Conservation (phyloP, 495 filamentous ascomycete species). For the Aeminium ludgeri region DNA sequence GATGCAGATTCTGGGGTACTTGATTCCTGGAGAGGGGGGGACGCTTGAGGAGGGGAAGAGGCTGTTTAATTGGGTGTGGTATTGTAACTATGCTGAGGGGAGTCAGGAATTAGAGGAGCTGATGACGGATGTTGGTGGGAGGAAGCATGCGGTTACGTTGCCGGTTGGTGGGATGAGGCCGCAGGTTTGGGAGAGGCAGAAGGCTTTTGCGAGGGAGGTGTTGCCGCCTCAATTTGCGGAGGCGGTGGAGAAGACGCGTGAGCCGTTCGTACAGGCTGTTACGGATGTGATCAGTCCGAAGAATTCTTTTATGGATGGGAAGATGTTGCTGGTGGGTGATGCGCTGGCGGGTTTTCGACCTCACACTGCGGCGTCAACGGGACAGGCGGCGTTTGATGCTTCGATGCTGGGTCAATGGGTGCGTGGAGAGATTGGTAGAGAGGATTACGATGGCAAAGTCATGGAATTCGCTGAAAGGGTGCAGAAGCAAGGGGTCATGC, state of each 20-base stretch:
- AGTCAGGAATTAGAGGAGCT: slow-evolving; percentile 11
- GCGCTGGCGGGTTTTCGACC: slow-evolving; percentile 16
- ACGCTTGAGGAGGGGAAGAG: slow-evolving; percentile 30
- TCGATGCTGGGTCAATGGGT: slow-evolving; percentile 10
- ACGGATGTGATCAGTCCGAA: slow-evolving; percentile 11
- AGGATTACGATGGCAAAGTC: slow-evolving; percentile 28
- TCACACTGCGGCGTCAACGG: slow-evolving; percentile 15
- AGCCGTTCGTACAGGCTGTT: slow-evolving; percentile 17
- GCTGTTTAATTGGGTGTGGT: slow-evolving; percentile 42
- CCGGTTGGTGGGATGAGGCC: slow-evolving; percentile 13
- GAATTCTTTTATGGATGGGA: slow-evolving; percentile 13
- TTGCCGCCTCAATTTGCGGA: slow-evolving; percentile 16
- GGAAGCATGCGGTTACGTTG: slow-evolving; percentile 12
- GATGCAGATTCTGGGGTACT: slow-evolving; percentile 33
- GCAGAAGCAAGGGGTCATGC: slow-evolving; percentile 28
- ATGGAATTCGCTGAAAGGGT: slow-evolving; percentile 30
- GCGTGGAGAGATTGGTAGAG: slow-evolving; percentile 21
- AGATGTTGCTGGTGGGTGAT: slow-evolving; percentile 17
- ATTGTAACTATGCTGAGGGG: slow-evolving; percentile 32
- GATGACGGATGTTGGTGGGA: slow-evolving; percentile 14
- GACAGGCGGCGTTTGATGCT: slow-evolving; percentile 18
- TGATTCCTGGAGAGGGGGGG: slow-evolving; percentile 35
- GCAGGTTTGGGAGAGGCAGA: slow-evolving; percentile 13
- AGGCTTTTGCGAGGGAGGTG: slow-evolving; percentile 5
- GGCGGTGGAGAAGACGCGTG: slow-evolving; percentile 10